phyloP scores from a whole-genome alignment of 495 filamentous ascomycete species.

The Aspergillus conjunctus region DNA sequence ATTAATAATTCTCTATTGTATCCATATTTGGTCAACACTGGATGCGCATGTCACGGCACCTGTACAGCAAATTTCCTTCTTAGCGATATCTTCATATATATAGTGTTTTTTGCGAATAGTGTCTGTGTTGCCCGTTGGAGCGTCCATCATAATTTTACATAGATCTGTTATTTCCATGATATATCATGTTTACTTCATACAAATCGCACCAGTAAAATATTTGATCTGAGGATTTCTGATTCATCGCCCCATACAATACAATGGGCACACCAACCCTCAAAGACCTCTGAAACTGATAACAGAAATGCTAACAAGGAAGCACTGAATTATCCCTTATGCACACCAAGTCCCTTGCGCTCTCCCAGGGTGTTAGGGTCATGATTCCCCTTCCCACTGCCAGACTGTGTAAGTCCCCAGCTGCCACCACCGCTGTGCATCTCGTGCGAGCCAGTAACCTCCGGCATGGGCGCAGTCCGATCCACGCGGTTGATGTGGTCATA shows the following conservation, averaged over 20 bases:
- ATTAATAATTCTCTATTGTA: constrained; percentile 15
- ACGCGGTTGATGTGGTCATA: constrained; percentile 44
- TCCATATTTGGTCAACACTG: constrained; percentile 9
- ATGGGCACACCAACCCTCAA: too few species aligned
- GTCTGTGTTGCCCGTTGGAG: too few species aligned
- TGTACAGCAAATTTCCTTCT: constrained; percentile 15
- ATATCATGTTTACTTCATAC: too few species aligned
- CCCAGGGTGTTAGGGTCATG: constrained; percentile 46
- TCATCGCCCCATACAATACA: too few species aligned
- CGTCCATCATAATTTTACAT: too few species aligned
- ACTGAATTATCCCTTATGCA: constrained; percentile 19
- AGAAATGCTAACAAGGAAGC: not conserved
- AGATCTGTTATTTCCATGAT: too few species aligned
- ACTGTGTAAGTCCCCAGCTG: constrained; percentile 24
- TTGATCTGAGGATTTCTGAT: too few species aligned
- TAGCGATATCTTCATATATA: constrained; percentile 4
- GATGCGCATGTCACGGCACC: not conserved
- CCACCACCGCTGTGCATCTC: constrained; percentile 31
- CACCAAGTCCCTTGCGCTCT: constrained; percentile 41
- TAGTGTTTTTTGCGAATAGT: not conserved
- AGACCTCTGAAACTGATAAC: too few species aligned
- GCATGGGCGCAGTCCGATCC: constrained; percentile 47
- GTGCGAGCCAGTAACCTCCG: constrained; percentile 38
- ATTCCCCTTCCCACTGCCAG: constrained; percentile 45
- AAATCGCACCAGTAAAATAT: too few species aligned